Percentiles rank a stretch among this genome's conserved stretches.
Conservation (phyloP, 441 rosid species). For the Eutrema salsugineum region DNA sequence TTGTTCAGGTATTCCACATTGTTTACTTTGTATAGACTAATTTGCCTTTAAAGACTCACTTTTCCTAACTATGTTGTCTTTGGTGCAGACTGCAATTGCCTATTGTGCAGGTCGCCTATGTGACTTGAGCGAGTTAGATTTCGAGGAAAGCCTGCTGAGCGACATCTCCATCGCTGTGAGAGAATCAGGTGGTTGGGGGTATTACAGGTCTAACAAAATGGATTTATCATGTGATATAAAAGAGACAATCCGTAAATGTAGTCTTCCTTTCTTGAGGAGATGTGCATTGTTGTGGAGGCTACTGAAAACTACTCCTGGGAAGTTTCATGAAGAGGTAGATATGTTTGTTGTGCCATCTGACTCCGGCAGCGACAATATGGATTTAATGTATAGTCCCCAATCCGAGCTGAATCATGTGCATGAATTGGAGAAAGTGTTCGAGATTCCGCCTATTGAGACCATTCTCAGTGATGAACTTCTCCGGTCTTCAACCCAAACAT, state of each 20-base stretch:
- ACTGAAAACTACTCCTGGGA: conserved; percentile 55
- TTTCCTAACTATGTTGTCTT: conserved; percentile 32
- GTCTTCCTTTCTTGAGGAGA: conserved; percentile 89
- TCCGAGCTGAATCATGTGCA: conserved; percentile 63
- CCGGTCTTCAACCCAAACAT: conserved; percentile 51
- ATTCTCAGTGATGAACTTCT: conserved; percentile 56
- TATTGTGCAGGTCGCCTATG: conserved; percentile 39
- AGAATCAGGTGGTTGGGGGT: conserved; percentile 48
- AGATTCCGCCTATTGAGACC: conserved; percentile 62
- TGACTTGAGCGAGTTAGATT: conserved; percentile 32
- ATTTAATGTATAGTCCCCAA: conserved; percentile 28
- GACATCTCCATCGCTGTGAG: conserved; percentile 55
- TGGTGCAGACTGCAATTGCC: conserved; percentile 71
- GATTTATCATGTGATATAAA: conserved; percentile 49
- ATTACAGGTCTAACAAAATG: conserved; percentile 52
- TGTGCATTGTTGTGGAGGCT: conserved; percentile 94
- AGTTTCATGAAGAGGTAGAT: conserved; percentile 45
- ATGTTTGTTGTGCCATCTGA: conserved; percentile 35
- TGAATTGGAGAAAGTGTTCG: conserved; percentile 73
- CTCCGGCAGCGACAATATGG: conserved; percentile 35
- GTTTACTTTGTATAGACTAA: conserved; percentile 9
- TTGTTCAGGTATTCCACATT: conserved; percentile 69
- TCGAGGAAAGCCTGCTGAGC: conserved; percentile 48
- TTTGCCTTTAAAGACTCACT: background rate
- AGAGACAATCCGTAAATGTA: conserved; percentile 56